Conservation (phyloP, 2,329 filamentous ascomycete genomes). For the Gremmenia infestans region DNA sequence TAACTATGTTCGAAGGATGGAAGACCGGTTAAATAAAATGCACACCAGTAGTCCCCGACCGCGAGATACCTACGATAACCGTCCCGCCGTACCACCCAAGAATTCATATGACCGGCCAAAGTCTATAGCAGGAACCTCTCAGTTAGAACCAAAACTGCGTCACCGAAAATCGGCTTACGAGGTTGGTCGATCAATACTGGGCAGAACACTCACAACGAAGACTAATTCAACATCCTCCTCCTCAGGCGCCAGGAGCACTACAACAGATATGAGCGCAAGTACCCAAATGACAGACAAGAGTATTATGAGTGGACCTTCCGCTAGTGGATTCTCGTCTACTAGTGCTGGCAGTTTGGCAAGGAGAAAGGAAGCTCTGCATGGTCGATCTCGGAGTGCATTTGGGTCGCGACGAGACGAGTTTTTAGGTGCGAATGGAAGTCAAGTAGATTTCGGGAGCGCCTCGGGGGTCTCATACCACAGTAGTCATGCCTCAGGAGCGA, state of each 20-base stretch:
- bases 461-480: slow-evolving; percentile 83
- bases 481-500: slow-evolving; percentile 60
- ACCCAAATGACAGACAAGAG: slow-evolving; percentile 78
- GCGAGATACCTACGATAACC: slow-evolving; percentile 14
- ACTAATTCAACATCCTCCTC: slow-evolving; percentile 79
- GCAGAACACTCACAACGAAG: slow-evolving; percentile 81
- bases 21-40: slow-evolving; percentile 57
- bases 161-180: slow-evolving; percentile 76
- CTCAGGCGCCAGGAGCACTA: slow-evolving; percentile 62
- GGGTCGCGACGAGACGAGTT: slow-evolving; percentile 49
- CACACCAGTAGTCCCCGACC: slow-evolving; percentile 20
- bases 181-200: slow-evolving; percentile 62
- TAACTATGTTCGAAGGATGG: slow-evolving; percentile 90
- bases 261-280: slow-evolving; percentile 60
- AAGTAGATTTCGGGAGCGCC: slow-evolving; percentile 45
- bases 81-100: slow-evolving; percentile 41
- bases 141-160: slow-evolving; percentile 44
- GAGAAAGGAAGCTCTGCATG: slow-evolving; percentile 49
- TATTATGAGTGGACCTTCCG: slow-evolving; percentile 90
- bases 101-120: slow-evolving; percentile 48
- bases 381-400: slow-evolving; percentile 59
- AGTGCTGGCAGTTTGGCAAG: slow-evolving; percentile 91
- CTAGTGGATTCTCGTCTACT: slow-evolving; percentile 86
- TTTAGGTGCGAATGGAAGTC: slow-evolving; percentile 22
- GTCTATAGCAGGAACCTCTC: slow-evolving; percentile 44